Evolutionary conservation across 805 yeast species (phyloP).

Genomic region (Kodamaea jinghongensis): DNA sequence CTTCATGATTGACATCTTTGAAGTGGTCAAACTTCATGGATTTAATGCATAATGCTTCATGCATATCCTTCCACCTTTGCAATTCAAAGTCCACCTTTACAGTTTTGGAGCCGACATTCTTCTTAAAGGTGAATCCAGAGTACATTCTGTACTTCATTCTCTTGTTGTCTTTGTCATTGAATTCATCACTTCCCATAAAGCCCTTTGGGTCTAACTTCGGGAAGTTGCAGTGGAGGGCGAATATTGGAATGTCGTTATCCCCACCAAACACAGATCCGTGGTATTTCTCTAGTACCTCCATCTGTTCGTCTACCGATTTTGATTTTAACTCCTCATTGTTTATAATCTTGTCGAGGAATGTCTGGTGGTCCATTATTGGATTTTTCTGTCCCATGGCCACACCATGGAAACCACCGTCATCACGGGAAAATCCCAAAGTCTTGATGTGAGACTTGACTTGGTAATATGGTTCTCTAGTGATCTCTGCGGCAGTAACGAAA

Average conservation of each 20-base stretch:
- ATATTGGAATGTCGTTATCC: slow-evolving; percentile 21
- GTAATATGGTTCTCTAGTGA: slow-evolving; percentile 13
- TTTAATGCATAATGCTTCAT: slow-evolving; percentile 24
- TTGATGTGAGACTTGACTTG: slow-evolving; percentile 41
- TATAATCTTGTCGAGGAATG: slow-evolving; percentile 7
- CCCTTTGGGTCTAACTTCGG: slow-evolving; percentile 36
- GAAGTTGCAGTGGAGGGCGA: slow-evolving; percentile 34
- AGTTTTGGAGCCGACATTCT: slow-evolving; percentile 4
- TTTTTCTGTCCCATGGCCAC: slow-evolving; percentile 25
- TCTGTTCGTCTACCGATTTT: slow-evolving; percentile 22
- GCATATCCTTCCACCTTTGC: slow-evolving; percentile 30
- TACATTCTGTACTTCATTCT: slow-evolving; percentile 28
- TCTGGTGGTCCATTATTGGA: slow-evolving; percentile 12
- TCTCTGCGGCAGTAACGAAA: slow-evolving; percentile 19
- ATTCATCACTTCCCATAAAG: slow-evolving; percentile 20
- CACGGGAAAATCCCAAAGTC: slow-evolving; percentile 30
- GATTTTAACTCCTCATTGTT: slow-evolving; percentile 10
- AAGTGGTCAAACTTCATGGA: slow-evolving; percentile 25
- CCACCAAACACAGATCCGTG: slow-evolving; percentile 18
- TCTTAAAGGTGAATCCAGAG: slow-evolving; percentile 21
- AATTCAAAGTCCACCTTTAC: slow-evolving; percentile 27
- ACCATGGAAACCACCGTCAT: slow-evolving; percentile 26
- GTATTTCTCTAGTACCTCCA: slow-evolving; percentile 18
- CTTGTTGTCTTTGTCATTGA: slow-evolving; percentile 24
- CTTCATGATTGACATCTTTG: slow-evolving; percentile 16